A percentile compares a stretch with the other conserved stretches of the same genome.
Evolutionary conservation across 176 grass and related monocot species (phyloP).

Genomic region (Luzula sylvatica): DNA sequence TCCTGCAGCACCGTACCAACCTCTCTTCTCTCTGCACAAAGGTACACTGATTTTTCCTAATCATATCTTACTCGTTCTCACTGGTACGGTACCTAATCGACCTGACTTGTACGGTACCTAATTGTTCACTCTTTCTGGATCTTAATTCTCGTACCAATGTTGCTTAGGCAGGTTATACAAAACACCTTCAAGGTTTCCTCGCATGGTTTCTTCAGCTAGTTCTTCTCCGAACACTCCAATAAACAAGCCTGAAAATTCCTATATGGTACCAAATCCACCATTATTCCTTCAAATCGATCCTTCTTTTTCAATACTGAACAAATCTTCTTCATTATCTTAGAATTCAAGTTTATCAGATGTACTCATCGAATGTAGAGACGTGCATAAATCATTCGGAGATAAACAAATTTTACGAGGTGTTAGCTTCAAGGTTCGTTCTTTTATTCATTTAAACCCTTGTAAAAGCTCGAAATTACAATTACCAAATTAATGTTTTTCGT

Average conservation of each 20-base stretch:
- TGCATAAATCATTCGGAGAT: slow-evolving; percentile 86
- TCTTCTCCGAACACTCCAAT: background rate
- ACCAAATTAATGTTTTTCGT: background rate
- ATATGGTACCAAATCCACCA: background rate
- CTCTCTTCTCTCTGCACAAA: slow-evolving; percentile 9
- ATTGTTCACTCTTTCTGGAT: background rate
- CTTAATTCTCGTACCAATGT: background rate
- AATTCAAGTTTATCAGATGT: slow-evolving; percentile 39
- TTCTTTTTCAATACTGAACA: background rate
- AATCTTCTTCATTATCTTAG: slow-evolving; percentile 18
- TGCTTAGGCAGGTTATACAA: slow-evolving; percentile 2
- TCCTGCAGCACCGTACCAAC: background rate
- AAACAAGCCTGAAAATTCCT: slow-evolving; percentile 5
- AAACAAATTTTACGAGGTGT: slow-evolving; percentile 80
- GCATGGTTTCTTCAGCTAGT: slow-evolving; percentile 1
- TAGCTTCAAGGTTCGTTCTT: slow-evolving; percentile 70
- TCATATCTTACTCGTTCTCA: background rate
- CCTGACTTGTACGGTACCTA: background rate
- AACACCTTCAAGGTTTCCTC: background rate
- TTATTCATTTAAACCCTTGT: background rate
- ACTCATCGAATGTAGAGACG: slow-evolving; percentile 87
- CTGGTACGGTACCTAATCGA: background rate
- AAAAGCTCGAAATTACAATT: background rate
- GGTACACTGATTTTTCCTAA: slow-evolving; percentile 1
- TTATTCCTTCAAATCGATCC: background rate